A percentile compares a stretch with the other conserved stretches of the same genome.
phyloP scores from a whole-genome alignment of 1,139 yeast species.

The Magnusiomyces suaveolens region DNA sequence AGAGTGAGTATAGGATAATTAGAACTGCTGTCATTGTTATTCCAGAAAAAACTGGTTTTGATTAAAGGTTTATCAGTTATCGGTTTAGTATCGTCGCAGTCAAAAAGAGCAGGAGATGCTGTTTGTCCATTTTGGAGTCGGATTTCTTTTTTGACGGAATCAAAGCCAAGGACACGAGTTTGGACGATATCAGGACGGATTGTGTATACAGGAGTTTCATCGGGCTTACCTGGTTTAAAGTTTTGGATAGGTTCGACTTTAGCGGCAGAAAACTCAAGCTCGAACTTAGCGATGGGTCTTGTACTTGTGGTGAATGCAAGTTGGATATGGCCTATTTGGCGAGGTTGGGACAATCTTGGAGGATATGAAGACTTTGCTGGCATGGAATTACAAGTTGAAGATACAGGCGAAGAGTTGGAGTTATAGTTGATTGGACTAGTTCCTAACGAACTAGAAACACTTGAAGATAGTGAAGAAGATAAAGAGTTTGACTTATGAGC shows the following conservation, averaged over 20 bases:
- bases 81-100: background rate
- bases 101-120: background rate
- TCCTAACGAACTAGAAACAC: background rate
- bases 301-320: background rate
- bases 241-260: background rate
- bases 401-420: no score
- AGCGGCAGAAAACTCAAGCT: background rate
- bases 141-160: background rate
- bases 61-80: no score
- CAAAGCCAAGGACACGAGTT: conserved; percentile 2
- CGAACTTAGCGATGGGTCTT: background rate
- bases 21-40: background rate
- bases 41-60: no score
- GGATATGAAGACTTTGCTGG: no score
- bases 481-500: no score
- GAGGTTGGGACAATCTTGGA: no score
- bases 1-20: background rate
- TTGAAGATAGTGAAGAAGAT: background rate
- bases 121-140: background rate
- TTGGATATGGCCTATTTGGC: background rate
- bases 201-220: background rate
- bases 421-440: background rate
- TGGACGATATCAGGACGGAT: background rate
- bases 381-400: no score
- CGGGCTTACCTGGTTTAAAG: background rate